Base-by-base conservation (phyloP, 768 basidiomycete species). In the Leccinum aurantiacum region DNA sequence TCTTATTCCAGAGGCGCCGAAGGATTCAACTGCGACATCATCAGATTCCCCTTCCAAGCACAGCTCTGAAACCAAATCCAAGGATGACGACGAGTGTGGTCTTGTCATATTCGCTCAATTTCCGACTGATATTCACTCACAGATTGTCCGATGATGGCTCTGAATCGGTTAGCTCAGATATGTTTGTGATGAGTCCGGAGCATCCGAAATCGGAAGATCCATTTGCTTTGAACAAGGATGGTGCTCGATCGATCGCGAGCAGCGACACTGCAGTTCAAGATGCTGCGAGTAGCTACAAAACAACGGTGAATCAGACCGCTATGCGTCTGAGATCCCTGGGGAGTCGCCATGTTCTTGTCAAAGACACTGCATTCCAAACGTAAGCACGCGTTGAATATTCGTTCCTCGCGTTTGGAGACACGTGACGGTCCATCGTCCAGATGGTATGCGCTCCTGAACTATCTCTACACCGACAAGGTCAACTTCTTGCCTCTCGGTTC, bases 371-470 rank as follows among this genome's bases (percentile, higher is more conserved):
- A 3, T 74, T 72, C 48, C 63, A 60, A 58, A 72, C 72, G 72
- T 72, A 51, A 52, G 63, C 24, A 37, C 6, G 14, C 11, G 19
- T 11, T 46, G 44, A 19, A 17, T 5, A 11, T 46, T 19, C 6
- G 19, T 46, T 19, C 44, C n/a, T 46, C 11, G 1, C 5, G 10
- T n/a, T 19, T 52, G 44, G 19, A 46, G 19, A 19, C 44, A 46
- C 5, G n/a, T 46, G 44, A 19, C 19, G 44, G n/a, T 3, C 10
- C 19, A 46, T 44, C 44, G 10, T 11, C 5, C 19, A 80, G 79
- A 3, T 76, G 75, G 76, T 73, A 75, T 54, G 70, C 78, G 0
- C 67, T 78, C 19, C 22, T 80, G 5, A 75, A 75, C 53, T 79
- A 77, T 58, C 68, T 79, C 1, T 79, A 78, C 56, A 79, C 75